These are phyloP conservation scores for Apostasia shenzhenica DNA, from an alignment of 106 monocot species.

Conservation along the genomic window DNA sequence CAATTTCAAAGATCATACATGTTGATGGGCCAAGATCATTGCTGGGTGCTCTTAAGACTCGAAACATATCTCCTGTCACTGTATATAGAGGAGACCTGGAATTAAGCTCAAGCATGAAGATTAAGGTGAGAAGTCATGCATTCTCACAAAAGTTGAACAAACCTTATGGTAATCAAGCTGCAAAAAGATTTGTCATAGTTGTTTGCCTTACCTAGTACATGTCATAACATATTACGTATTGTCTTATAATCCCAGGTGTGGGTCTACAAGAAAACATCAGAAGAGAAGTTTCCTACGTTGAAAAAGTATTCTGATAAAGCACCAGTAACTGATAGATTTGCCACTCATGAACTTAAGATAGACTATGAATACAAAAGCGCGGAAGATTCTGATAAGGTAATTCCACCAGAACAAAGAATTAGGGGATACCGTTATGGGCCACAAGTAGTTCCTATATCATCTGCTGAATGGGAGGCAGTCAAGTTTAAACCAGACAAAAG, in stretches of 20 bases:
- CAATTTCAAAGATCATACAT: constrained; percentile 40
- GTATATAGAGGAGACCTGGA: constrained; percentile 93
- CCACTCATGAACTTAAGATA: constrained; percentile 94
- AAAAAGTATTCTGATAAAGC: constrained; percentile 97
- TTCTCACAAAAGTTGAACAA: background rate
- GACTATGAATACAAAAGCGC: constrained; percentile 82
- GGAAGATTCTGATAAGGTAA: constrained; percentile 56
- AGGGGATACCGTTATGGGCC: constrained; percentile 97
- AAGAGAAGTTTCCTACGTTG: constrained; percentile 90
- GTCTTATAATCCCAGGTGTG: constrained; percentile 48
- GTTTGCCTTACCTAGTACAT: background rate
- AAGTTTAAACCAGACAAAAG: constrained; percentile 87
- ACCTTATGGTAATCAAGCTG: background rate
- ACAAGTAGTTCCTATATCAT: constrained; percentile 89
- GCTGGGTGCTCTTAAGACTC: constrained; percentile 79
- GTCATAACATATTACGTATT: background rate
- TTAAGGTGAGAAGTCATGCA: constrained; percentile 56
- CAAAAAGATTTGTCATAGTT: background rate
- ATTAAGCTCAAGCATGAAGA: constrained; percentile 80
- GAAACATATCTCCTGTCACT: constrained; percentile 79
- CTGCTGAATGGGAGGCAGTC: constrained; percentile 79
- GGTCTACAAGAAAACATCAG: constrained; percentile 97
- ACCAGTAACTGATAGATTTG: constrained; percentile 71
- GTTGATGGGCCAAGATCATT: constrained; percentile 60
- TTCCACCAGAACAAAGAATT: constrained; percentile 95